Base-by-base conservation (phyloP, 192 early-diverging fungal genomes). In the Gamsiella multidivaricata region DNA sequence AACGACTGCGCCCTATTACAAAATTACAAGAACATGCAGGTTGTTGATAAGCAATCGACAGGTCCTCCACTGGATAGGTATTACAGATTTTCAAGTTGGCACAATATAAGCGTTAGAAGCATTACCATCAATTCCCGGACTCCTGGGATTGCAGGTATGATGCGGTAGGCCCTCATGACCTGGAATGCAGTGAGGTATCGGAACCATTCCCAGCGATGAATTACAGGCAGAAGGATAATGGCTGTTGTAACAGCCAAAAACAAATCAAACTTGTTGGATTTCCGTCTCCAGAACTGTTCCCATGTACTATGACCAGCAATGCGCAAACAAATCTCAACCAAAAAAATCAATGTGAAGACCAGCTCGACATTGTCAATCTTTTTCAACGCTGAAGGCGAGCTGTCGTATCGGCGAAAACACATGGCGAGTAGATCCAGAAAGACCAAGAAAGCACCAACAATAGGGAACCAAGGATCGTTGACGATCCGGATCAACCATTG, bases 101-200 rank as follows among this genome's bases (percentile, higher is more conserved):
- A n/a, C n/a, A n/a, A n/a, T n/a, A n/a, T n/a, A n/a, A n/a, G n/a
- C n/a, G 15, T 6, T 20, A 5, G 25, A 26, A 28, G 0, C 7
- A 53, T 52, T 76, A 85, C 86, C 75, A 88, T 79, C 29, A 85
- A 61, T 9, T 61, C 58, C 22, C 84, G 66, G 26, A 88, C 51
- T 36, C 85, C 79, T 14, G 87, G 84, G 11, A 85, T 72, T 22
- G 85, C 85, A 10, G 86, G 65, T 9, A 88, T 51, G 12, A 88
- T 59, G 7, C 87, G 74, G 50, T 88, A 88, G 10, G 72, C 60
- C 55, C 87, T 63, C 23, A 85, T 23, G 9, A 88, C 74, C 58
- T 85, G 87, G 57, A 88, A 88, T 10, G 74, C 73, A 20, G 84
- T 84, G 23, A 88, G 61, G 58, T 83, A 88, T 50, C 83, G 74